Conservation (phyloP, 345 rosid genomes). For the Euphorbia peplus region DNA sequence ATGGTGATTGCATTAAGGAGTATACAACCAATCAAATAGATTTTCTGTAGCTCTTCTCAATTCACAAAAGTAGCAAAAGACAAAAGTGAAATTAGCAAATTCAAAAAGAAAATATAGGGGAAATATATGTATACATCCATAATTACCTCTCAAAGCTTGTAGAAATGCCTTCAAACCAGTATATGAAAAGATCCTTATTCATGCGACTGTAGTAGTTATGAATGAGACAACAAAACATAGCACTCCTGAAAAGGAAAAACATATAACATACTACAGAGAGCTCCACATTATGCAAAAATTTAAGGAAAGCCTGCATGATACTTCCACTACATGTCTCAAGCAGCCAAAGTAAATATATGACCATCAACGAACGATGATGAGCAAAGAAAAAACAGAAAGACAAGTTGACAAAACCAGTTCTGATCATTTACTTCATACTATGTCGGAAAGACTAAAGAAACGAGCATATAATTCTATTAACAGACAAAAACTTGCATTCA, state of each 20-base stretch:
- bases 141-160: slow-evolving; percentile 74
- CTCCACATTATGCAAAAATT: slow-evolving; percentile 2
- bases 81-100: not conserved
- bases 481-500: not conserved
- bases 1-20: not conserved
- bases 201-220: slow-evolving; percentile 53
- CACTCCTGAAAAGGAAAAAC: slow-evolving; percentile 51
- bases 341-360: not conserved
- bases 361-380: not conserved
- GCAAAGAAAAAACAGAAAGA: not conserved
- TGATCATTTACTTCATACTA: not conserved
- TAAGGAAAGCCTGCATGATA: not conserved
- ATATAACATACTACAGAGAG: not conserved
- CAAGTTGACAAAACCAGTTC: not conserved
- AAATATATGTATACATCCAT: not conserved
- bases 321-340: not conserved
- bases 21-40: not conserved
- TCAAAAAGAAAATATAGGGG: not conserved
- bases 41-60: not conserved
- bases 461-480: not conserved
- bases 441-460: not conserved
- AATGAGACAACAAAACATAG: slow-evolving; percentile 66
- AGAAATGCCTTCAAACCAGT: slow-evolving; percentile 84
- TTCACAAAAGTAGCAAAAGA: not conserved
- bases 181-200: slow-evolving; percentile 50